Conservation (phyloP, 2,329 filamentous ascomycete genomes). For the Aspergillus viridinutans region DNA sequence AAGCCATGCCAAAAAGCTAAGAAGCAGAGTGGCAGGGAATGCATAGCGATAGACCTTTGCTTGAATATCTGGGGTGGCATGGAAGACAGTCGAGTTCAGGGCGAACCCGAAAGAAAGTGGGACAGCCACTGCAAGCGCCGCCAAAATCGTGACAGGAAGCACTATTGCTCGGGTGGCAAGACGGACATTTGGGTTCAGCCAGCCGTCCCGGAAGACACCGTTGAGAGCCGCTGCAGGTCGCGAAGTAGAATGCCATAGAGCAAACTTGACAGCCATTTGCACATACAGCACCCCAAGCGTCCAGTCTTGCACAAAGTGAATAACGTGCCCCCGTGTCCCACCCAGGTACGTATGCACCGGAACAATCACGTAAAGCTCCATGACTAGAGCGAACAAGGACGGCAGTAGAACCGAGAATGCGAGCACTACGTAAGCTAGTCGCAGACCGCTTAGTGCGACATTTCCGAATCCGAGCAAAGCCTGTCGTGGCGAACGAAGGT, state of each 20-base stretch:
- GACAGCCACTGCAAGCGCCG: conserved; percentile 56
- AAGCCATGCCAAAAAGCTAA: conserved; percentile 50
- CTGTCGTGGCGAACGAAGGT: conserved; percentile 29
- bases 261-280: conserved; percentile 68
- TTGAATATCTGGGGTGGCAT: conserved; percentile 28
- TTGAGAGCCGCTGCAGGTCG: conserved; percentile 70
- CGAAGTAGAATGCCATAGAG: conserved; percentile 64
- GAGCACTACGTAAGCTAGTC: conserved; percentile 69
- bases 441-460: conserved; percentile 34
- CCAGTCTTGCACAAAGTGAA: conserved; percentile 91
- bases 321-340: conserved; percentile 36
- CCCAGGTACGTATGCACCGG: conserved; percentile 75
- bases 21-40: conserved; percentile 63
- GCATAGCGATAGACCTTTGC: conserved; percentile 59
- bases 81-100: conserved; percentile 43
- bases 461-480: conserved; percentile 19
- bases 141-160: conserved; percentile 66
- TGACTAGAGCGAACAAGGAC: conserved; percentile 69
- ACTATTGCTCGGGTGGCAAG: conserved; percentile 83
- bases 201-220: conserved; percentile 69
- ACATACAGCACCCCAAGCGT: conserved; percentile 87
- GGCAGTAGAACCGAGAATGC: conserved; percentile 77
- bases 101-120: conserved; percentile 60
- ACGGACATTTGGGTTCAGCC: conserved; percentile 70
- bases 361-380: conserved; percentile 85